These are phyloP conservation scores for Sphagnum fallax DNA, from an alignment of 228 moss, liverwort and hornwort genomes.

Conservation along the genomic window DNA sequence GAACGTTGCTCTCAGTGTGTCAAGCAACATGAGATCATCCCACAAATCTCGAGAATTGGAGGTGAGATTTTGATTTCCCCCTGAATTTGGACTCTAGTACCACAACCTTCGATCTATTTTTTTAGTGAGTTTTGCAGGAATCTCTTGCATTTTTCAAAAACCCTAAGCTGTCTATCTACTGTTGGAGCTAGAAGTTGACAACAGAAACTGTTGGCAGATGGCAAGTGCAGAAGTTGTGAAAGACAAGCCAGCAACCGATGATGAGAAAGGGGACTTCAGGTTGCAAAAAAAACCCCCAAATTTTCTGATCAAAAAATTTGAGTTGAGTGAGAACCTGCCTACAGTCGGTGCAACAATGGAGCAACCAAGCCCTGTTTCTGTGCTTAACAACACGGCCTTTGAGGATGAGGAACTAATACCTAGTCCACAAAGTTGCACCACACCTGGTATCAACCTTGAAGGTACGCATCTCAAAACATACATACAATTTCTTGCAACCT, in stretches of 20 bases:
- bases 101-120: neutral
- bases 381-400: slow-evolving; percentile 44
- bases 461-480: slow-evolving; percentile 13
- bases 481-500: too few relatives aligned
- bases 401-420: slow-evolving; percentile 47
- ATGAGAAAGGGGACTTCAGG: slow-evolving; percentile 25
- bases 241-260: slow-evolving; percentile 9
- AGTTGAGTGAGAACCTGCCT: slow-evolving; percentile 45
- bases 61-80: neutral
- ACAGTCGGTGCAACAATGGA: slow-evolving; percentile 14
- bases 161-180: neutral
- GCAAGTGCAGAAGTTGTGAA: neutral
- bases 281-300: slow-evolving; percentile 57
- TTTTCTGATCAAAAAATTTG: slow-evolving; percentile 59
- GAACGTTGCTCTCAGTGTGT: too few relatives aligned
- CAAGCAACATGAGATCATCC: too few relatives aligned
- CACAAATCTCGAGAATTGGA: neutral
- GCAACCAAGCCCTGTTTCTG: slow-evolving; percentile 58
- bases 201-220: neutral
- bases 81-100: neutral
- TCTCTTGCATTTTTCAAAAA: neutral
- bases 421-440: slow-evolving; percentile 19
- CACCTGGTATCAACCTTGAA: slow-evolving; percentile 16
- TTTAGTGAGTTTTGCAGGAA: neutral
- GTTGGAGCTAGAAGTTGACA: too few relatives aligned